phyloP scores from a whole-genome alignment of 805 yeast genomes.

The Ascoidea tarda region DNA sequence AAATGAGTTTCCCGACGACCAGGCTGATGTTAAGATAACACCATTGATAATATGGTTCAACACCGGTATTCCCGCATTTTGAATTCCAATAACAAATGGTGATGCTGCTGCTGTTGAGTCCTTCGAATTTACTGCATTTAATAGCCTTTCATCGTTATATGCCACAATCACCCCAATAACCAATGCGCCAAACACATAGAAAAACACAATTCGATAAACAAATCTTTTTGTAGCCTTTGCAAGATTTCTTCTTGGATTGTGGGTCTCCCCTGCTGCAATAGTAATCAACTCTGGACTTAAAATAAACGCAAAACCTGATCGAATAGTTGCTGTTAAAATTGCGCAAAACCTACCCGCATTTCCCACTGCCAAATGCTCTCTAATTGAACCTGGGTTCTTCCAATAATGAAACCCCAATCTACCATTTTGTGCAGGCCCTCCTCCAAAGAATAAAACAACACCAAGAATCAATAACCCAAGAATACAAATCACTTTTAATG shows the following conservation, averaged over 20 bases:
- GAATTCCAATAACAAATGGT: conserved; percentile 53
- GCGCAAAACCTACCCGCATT: conserved; percentile 50
- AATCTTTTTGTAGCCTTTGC: conserved; percentile 50
- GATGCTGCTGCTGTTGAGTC: conserved; percentile 44
- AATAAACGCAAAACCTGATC: conserved; percentile 53
- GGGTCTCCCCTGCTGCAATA: conserved; percentile 42
- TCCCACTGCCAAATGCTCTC: conserved; percentile 32
- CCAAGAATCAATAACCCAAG: conserved; percentile 41
- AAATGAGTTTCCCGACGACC: conserved; percentile 44
- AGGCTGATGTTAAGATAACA: conserved; percentile 46
- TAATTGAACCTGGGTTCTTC: conserved; percentile 38
- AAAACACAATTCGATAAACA: conserved; percentile 44
- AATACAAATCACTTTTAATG: conserved; percentile 42
- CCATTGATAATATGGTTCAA: conserved; percentile 54
- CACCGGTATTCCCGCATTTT: conserved; percentile 33
- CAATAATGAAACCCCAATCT: conserved; percentile 58
- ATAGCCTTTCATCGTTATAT: conserved; percentile 32
- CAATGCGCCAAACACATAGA: conserved; percentile 43
- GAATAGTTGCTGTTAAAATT: conserved; percentile 46
- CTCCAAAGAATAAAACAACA: conserved; percentile 34
- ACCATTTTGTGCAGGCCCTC: conserved; percentile 33
- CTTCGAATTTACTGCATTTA: conserved; percentile 33
- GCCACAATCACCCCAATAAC: conserved; percentile 49
- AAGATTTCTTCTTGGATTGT: conserved; percentile 42
- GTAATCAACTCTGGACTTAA: conserved; percentile 51